Percentiles rank a stretch among this genome's conserved stretches.
Evolutionary conservation across 495 filamentous ascomycete genomes (phyloP).

Genomic region (Daldinia vernicosa): DNA sequence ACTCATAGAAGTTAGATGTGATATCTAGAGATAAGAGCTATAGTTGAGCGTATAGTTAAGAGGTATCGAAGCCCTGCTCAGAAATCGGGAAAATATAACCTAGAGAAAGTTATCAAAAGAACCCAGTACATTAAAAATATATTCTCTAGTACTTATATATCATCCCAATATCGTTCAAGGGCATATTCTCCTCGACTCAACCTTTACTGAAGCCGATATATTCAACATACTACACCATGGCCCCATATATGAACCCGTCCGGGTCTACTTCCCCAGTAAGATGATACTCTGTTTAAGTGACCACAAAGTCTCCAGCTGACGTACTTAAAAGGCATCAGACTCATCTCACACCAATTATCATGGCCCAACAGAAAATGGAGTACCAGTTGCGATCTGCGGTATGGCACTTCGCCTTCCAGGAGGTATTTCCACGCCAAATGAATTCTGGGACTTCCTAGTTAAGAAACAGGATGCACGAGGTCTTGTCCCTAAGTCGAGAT

Average conservation of each 20-base stretch:
- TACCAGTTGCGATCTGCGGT: constrained; percentile 47
- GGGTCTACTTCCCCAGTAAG: neutral
- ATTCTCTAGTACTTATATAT: neutral
- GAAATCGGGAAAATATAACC: neutral
- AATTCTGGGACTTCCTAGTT: constrained; percentile 51
- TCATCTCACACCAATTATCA: neutral
- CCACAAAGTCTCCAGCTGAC: neutral
- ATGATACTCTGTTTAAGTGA: neutral
- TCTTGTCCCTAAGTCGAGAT: constrained; percentile 50
- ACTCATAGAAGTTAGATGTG: neutral
- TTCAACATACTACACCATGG: neutral
- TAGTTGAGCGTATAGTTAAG: neutral
- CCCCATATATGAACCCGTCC: neutral
- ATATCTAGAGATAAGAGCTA: neutral
- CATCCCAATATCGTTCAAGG: neutral
- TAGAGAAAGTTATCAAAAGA: neutral
- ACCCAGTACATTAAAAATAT: neutral
- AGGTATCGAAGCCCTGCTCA: neutral
- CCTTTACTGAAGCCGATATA: neutral
- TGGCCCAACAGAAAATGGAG: neutral
- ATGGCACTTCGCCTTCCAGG: constrained; percentile 52
- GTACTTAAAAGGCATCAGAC: neutral
- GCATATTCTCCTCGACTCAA: neutral
- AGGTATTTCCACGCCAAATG: constrained; percentile 34
- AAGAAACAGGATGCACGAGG: constrained; percentile 32